Conservation (phyloP, 2,329 filamentous ascomycete species). For the Dactylonectria estremocensis region DNA sequence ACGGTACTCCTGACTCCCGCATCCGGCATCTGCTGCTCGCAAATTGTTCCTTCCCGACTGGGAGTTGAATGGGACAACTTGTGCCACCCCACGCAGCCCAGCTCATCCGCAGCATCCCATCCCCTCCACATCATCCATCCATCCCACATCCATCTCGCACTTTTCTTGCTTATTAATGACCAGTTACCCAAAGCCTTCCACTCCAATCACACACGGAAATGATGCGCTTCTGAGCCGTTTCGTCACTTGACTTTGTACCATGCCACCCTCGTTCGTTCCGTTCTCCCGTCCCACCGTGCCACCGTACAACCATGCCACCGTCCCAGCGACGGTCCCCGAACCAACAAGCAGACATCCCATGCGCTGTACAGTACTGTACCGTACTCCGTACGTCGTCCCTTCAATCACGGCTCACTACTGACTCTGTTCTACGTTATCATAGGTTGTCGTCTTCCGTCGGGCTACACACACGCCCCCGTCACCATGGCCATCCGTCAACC, state of each 20-base stretch:
- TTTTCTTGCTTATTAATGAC: too few species aligned
- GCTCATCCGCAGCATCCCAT: neutral
- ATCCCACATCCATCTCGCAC: neutral
- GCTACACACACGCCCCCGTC: slow-evolving; percentile 39
- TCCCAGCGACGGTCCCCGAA: slow-evolving; percentile 41
- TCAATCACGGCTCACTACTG: too few species aligned
- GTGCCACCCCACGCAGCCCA: neutral
- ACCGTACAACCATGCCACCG: slow-evolving; percentile 4
- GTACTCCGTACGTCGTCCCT: too few species aligned
- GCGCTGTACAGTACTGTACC: too few species aligned
- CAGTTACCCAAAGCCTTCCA: too few species aligned
- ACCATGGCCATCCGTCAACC: slow-evolving; percentile 37
- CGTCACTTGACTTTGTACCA: neutral
- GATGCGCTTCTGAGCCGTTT: slow-evolving; percentile 1
- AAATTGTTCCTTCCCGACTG: neutral
- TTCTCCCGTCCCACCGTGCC: slow-evolving; percentile 27
- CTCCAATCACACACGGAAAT: too few species aligned
- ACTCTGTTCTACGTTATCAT: neutral
- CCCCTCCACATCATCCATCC: neutral
- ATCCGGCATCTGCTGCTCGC: neutral
- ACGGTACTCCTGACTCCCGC: neutral
- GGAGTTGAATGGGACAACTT: neutral
- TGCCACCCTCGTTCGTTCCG: slow-evolving; percentile 18
- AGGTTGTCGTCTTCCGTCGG: neutral
- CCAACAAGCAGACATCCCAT: neutral